Base-by-base conservation (phyloP, 208 protist genomes). In the Crithidia bombi region DNA sequence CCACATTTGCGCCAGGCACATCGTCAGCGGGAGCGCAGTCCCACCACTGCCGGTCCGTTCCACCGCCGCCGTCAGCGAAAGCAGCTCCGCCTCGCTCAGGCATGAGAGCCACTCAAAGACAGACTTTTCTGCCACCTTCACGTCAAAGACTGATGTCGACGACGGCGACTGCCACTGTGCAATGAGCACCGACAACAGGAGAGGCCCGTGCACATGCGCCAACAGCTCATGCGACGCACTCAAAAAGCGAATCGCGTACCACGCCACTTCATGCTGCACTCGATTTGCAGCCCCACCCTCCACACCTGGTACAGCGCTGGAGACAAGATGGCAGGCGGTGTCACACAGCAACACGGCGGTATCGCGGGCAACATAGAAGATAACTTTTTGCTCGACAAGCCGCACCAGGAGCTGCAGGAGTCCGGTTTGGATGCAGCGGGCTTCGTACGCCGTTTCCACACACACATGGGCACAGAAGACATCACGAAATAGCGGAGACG, bases 381-480 rank as follows among this genome's bases (percentile, higher is more conserved):
- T 23, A 14, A 77, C 17, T 0, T 41, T 51, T 36, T 77, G 46
- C 35, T 70, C 71, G 4, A 67, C n/a, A 3, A 77, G 64, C 6
- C 33, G 41, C 64, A 66, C 46, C 15, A 67, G 14, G n/a, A 77
- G 57, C 35, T 62, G 71, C 56, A 77, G 47, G 3, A 77, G 32
- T 28, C 49, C 61, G 5, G 57, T 30, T 44, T 77, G 64, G 19
- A 77, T 66, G 50, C 71, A 77, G 19, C 71, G 71, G 19, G 71
- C 71, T 50, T 77, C 71, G 57, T 77, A 77, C 12, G 30, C 21
- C 0, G 71, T 77, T 39, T 77, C 71, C 11, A 77, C 71, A 25
- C 71, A 71, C n/a, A 67, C 46, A 41, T 35, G 43, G 0, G 49
- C 54, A 32, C 63, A 47, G 26, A 77, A 77, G 3, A 62, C 11